Percentiles rank a stretch among this genome's conserved stretches.
phyloP scores from a whole-genome alignment of 495 filamentous ascomycete species.

The Daldinia loculata region DNA sequence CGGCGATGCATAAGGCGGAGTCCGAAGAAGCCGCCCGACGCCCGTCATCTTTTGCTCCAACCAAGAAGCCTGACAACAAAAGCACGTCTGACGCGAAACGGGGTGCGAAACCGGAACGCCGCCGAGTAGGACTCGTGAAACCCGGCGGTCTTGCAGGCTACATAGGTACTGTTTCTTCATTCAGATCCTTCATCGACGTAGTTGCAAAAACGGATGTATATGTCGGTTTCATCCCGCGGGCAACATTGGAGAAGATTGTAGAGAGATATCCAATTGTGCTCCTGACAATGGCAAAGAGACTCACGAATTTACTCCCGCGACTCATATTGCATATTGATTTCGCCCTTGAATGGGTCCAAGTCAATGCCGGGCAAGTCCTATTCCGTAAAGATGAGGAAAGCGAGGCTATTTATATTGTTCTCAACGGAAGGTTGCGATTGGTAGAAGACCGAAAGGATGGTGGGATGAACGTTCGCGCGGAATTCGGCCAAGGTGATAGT shows the following conservation, averaged over 20 bases:
- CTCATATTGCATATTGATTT: slow-evolving; percentile 97
- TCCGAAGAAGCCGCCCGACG: slow-evolving; percentile 39
- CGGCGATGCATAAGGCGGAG: slow-evolving; percentile 48
- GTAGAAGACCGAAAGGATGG: slow-evolving; percentile 80
- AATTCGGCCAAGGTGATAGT: slow-evolving; percentile 97
- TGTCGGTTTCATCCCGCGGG: slow-evolving; percentile 90
- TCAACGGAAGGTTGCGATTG: slow-evolving; percentile 87
- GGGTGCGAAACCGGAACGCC: slow-evolving; percentile 40
- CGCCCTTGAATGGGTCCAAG: slow-evolving; percentile 96
- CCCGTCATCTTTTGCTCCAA: slow-evolving; percentile 32
- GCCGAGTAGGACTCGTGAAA: slow-evolving; percentile 90
- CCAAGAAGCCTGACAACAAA: slow-evolving; percentile 25
- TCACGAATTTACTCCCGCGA: slow-evolving; percentile 89
- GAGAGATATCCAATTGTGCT: slow-evolving; percentile 92
- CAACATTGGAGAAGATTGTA: slow-evolving; percentile 88
- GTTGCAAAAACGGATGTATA: slow-evolving; percentile 98
- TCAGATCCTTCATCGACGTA: slow-evolving; percentile 95
- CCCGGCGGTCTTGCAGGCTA: slow-evolving; percentile 96
- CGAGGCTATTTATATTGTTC: slow-evolving; percentile 96
- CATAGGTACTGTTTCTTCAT: slow-evolving; percentile 90
- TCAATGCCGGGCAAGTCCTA: slow-evolving; percentile 91
- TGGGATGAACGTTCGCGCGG: slow-evolving; percentile 86
- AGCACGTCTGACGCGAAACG: slow-evolving; percentile 27
- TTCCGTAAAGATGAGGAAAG: slow-evolving; percentile 95
- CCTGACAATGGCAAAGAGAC: slow-evolving; percentile 91